Evolutionary conservation across 2,329 filamentous ascomycete genomes (phyloP).

Genomic region (Colletotrichum destructivum): DNA sequence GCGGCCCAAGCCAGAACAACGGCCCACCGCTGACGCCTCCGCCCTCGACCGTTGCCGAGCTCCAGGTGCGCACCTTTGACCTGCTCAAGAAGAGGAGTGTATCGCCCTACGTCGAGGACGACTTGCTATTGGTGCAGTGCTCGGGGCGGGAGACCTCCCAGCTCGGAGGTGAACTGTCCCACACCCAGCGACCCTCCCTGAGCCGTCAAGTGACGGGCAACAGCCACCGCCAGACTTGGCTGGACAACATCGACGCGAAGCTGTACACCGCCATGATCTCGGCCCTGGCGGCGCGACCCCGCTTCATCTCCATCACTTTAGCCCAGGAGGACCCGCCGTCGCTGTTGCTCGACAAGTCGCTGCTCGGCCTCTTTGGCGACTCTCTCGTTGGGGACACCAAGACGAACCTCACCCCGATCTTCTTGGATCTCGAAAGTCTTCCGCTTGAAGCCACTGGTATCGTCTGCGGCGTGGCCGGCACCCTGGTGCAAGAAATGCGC

Average conservation of each 20-base stretch:
- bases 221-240: slow-evolving; percentile 61
- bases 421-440: slow-evolving; percentile 84
- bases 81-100: slow-evolving; percentile 86
- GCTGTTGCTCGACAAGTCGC: slow-evolving; percentile 78
- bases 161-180: slow-evolving; percentile 55
- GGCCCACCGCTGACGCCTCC: slow-evolving; percentile 79
- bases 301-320: slow-evolving; percentile 81
- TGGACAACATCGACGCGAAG: slow-evolving; percentile 73
- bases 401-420: slow-evolving; percentile 85
- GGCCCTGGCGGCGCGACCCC: slow-evolving; percentile 73
- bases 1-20: slow-evolving; percentile 55
- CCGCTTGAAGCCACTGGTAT: slow-evolving; percentile 94
- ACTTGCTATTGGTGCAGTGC: slow-evolving; percentile 84
- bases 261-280: slow-evolving; percentile 76
- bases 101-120: slow-evolving; percentile 77
- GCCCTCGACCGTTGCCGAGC: slow-evolving; percentile 82
- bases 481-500: slow-evolving; percentile 81
- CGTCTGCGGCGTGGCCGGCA: slow-evolving; percentile 91
- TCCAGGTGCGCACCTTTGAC: slow-evolving; percentile 86
- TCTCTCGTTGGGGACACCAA: slow-evolving; percentile 83
- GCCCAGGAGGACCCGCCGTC: slow-evolving; percentile 82
- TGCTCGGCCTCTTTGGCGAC: slow-evolving; percentile 78
- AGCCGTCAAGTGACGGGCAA: slow-evolving; percentile 56
- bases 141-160: slow-evolving; percentile 73
- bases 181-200: slow-evolving; percentile 48